Evolutionary conservation across 371 early-diverging fungal genomes (phyloP), one percentile per base, ranked within the genome.

Genomic region (Saksenaea oblongispora): DNA sequence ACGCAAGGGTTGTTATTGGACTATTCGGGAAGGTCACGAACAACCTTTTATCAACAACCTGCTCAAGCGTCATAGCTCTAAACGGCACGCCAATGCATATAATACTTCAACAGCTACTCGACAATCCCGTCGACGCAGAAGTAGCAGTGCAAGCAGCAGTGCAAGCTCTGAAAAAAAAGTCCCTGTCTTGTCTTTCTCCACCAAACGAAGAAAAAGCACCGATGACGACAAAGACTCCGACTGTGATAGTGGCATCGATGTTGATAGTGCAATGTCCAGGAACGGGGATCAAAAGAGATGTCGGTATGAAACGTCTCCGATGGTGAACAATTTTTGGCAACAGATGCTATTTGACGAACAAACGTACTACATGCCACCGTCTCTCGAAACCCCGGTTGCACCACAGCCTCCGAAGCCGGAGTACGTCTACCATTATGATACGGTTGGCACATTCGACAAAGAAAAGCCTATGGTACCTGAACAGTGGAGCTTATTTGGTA

Each of bases 1-100:
- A 10, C 56, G 99, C 28, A 99, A 99, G 77, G 99, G 99, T 5
- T 87, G 93, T 17, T 98, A 93, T 68, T 99, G 99, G 99, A 89
- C 91, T 7, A 70, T 94, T 10, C 84, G 93, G 56, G 57, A 75
- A 34, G 83, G 80, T 1, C 67, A 72, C 15, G 83, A 82, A 54
- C 66, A 72, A 15, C 55, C 71, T 22, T 82, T 79, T 54, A 74
- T 82, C 34, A 76, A 77, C 14, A 79, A 78, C 37, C 54, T 82
- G 17, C 18, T 47, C 8, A 47, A 47, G 22, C 51, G 51, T 22
- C n/a, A 26, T 5, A 47, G 22, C 22, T n/a, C 51, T 9, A 47
- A 47, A 22, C 51, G 51, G 22, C 51, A 47, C n/a, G n/a, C 51
- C 18, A 47, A 10, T 7, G 7, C 22, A 17, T 47, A 22, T 22